Base-by-base conservation (phyloP, 441 rosid genomes). In the Sinapis alba region DNA sequence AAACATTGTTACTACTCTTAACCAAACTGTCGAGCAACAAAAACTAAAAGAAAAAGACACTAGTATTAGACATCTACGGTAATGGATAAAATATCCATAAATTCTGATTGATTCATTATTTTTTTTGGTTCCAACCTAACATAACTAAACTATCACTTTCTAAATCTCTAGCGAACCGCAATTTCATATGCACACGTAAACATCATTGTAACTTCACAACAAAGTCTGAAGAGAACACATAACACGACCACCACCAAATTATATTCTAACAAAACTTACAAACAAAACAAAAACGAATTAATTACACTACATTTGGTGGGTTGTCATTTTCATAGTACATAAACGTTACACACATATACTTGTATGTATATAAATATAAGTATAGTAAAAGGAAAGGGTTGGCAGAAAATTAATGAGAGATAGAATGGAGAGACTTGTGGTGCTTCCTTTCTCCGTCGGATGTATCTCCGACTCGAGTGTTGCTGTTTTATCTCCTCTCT, bases 391-490 rank as follows among this genome's bases (percentile, higher is more conserved):
- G 78, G 75, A 62, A 73, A 68, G 66, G 15, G 67, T 73, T 79
- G 53, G 71, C 73, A 66, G 71, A 79, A 78, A 70, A n/a, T n/a
- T n/a, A n/a, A 92, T 94, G 99, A 92, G 89, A 84, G 97, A 89
- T 68, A 86, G 85, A 81, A 89, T 93, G 92, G 99, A 95, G 85
- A 89, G 87, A 73, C 83, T 95, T 74, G 98, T 91, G 74, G 87
- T 95, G 62, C 90, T 89, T 78, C 98, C 99, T 23, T 95, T 95
- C 83, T 85, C 98, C 4, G 79, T 84, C 9, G 98, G 99, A 13
- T 95, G 99, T 75, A 85, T 91, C 72, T 95, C 98, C 59, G 95
- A 89, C 59, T 90, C 99, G 19, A 91, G 99, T 69, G 84, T 93
- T 19, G 90, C 87, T 23, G 84, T 89, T n/a, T 66, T 66, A 27